Conservation (phyloP, 2,329 filamentous ascomycete genomes). For the Venturia effusa region DNA sequence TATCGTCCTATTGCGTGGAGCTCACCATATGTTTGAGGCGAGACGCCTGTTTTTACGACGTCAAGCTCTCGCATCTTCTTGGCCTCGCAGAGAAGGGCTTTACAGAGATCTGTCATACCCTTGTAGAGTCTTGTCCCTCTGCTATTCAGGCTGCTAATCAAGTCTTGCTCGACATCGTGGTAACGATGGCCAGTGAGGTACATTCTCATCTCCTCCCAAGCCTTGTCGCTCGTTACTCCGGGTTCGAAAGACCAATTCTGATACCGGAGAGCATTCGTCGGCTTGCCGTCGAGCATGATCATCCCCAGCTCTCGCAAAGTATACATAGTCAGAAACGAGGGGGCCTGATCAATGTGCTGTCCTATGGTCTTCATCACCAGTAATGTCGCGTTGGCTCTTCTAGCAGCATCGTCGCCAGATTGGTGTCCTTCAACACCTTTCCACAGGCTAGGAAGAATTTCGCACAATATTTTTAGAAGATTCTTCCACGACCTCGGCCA, state of each 20-base stretch:
- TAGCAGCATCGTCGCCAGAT: background rate
- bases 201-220: background rate
- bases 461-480: background rate
- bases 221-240: background rate
- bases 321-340: background rate
- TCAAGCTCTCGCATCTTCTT: background rate
- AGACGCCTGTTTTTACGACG: background rate
- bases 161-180: background rate
- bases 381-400: background rate
- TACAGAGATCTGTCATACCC: background rate
- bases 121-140: background rate
- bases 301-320: background rate
- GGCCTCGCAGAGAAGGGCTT: background rate
- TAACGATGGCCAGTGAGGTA: background rate
- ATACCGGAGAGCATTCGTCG: background rate
- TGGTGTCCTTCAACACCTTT: background rate
- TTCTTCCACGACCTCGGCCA: background rate
- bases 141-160: background rate
- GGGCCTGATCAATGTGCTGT: background rate
- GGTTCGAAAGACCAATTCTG: background rate
- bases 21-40: background rate
- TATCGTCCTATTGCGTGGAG: background rate
- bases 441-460: background rate
- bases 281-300: background rate
- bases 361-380: background rate